A percentile compares a stretch with the other conserved stretches of the same genome.
phyloP scores from a whole-genome alignment of 768 basidiomycete species.

The Collybia nuda region DNA sequence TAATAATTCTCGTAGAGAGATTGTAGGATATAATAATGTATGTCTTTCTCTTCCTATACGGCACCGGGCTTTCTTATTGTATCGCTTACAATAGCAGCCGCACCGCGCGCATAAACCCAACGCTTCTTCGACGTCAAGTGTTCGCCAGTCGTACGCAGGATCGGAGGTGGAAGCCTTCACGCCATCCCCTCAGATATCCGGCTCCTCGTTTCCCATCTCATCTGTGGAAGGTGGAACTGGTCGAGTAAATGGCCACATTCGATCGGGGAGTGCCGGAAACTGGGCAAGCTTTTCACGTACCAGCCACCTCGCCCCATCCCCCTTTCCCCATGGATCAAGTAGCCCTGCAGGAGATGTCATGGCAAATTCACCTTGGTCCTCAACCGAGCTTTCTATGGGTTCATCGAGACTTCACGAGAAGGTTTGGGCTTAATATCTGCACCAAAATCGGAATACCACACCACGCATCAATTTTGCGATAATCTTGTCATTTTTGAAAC shows the following conservation, averaged over 20 bases:
- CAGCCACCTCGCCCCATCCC: slow-evolving; percentile 46
- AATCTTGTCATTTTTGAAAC: slow-evolving; percentile 18
- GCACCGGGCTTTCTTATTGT: neutral
- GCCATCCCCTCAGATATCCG: slow-evolving; percentile 52
- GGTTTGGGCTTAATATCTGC: slow-evolving; percentile 48
- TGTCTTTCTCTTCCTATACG: slow-evolving; percentile 16
- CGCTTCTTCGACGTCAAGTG: slow-evolving; percentile 45
- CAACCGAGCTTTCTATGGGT: slow-evolving; percentile 50
- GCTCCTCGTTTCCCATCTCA: slow-evolving; percentile 41
- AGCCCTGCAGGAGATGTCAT: slow-evolving; percentile 60
- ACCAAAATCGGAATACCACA: slow-evolving; percentile 4
- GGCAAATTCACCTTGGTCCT: slow-evolving; percentile 58
- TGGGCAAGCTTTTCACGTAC: slow-evolving; percentile 67
- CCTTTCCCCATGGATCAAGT: slow-evolving; percentile 50
- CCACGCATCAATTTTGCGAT: slow-evolving; percentile 6
- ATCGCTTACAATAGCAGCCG: slow-evolving; percentile 20
- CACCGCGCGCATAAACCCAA: slow-evolving; percentile 47
- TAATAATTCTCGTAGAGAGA: slow-evolving; percentile 67
- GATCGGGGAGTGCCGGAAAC: slow-evolving; percentile 80
- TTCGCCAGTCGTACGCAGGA: slow-evolving; percentile 77
- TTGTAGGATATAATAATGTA: slow-evolving; percentile 73
- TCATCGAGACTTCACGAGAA: slow-evolving; percentile 57
- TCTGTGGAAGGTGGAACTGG: slow-evolving; percentile 40
- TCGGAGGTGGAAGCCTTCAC: slow-evolving; percentile 63
- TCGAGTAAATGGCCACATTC: slow-evolving; percentile 68